These are phyloP conservation scores for Basidiobolus meristosporus DNA, from an alignment of 371 early-diverging fungal genomes.

Conservation along the genomic window DNA sequence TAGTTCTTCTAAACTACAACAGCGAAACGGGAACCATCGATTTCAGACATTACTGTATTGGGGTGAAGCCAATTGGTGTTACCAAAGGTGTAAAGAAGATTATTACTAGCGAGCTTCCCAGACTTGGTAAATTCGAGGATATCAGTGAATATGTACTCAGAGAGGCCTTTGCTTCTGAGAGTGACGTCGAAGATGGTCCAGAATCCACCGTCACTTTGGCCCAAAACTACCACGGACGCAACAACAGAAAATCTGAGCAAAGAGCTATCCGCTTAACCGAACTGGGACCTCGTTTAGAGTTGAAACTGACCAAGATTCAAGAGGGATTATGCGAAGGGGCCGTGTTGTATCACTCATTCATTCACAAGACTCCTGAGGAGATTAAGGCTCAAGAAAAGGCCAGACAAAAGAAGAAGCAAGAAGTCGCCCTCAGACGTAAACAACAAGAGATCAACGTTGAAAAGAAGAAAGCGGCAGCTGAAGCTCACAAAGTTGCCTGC, in stretches of 20 bases:
- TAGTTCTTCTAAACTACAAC: conserved; percentile 82
- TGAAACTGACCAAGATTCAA: conserved; percentile 78
- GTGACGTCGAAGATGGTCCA: conserved; percentile 83
- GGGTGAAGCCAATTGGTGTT: conserved; percentile 71
- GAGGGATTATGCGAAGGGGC: conserved; percentile 85
- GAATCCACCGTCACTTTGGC: conserved; percentile 58
- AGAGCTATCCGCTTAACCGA: conserved; percentile 75
- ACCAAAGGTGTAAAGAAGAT: conserved; percentile 78
- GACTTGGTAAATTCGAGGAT: conserved; percentile 63
- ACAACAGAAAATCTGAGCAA: conserved; percentile 54
- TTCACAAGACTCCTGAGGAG: conserved; percentile 52
- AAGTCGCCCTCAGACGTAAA: conserved; percentile 42
- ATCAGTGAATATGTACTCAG: conserved; percentile 72
- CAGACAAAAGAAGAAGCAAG: conserved; percentile 27
- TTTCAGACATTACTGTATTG: conserved; percentile 80
- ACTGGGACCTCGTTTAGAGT: conserved; percentile 81
- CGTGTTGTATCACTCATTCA: conserved; percentile 65
- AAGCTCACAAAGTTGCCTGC: conserved; percentile 12
- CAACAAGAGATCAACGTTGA: conserved; percentile 70
- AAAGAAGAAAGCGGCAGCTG: conserved; percentile 44
- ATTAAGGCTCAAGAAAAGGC: conserved; percentile 30
- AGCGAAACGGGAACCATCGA: conserved; percentile 63
- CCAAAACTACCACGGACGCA: conserved; percentile 58
- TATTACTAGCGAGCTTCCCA: conserved; percentile 48
- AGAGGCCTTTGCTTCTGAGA: conserved; percentile 73